These are phyloP conservation scores for Tieghemiomyces parasiticus DNA, from an alignment of 192 early-diverging fungal genomes.

Conservation along the genomic window DNA sequence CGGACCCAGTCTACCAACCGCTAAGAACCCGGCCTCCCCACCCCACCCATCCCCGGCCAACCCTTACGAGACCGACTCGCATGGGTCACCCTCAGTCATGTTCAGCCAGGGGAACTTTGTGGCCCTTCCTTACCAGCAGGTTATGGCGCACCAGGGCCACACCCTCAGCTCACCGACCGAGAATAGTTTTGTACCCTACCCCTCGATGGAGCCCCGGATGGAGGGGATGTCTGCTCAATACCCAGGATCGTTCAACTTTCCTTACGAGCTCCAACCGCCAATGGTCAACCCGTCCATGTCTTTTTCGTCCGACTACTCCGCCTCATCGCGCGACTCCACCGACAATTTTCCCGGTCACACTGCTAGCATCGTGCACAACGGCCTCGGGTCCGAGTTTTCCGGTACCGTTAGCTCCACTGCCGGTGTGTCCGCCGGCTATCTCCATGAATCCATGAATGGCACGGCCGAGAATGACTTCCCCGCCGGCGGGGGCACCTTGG, in stretches of 20 bases:
- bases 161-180: not conserved
- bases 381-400: no score
- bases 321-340: not conserved
- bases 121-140: not conserved
- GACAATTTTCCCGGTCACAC: no score
- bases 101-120: constrained; percentile 1
- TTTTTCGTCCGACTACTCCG: constrained; percentile 4
- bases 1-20: no score
- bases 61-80: no score
- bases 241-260: not conserved
- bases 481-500: no score
- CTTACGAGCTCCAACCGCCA: constrained; percentile 2
- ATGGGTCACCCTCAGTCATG: not conserved
- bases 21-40: no score
- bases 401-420: no score
- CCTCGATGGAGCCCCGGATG: not conserved
- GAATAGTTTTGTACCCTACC: not conserved
- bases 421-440: no score
- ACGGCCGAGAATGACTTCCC: no score
- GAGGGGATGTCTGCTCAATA: not conserved
- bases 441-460: no score
- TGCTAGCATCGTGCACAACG: no score
- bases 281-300: not conserved
- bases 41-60: no score
- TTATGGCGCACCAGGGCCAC: not conserved